Evolutionary conservation across 140 eudicot genomes (phyloP).

Genomic region (Flaveria floridana): DNA sequence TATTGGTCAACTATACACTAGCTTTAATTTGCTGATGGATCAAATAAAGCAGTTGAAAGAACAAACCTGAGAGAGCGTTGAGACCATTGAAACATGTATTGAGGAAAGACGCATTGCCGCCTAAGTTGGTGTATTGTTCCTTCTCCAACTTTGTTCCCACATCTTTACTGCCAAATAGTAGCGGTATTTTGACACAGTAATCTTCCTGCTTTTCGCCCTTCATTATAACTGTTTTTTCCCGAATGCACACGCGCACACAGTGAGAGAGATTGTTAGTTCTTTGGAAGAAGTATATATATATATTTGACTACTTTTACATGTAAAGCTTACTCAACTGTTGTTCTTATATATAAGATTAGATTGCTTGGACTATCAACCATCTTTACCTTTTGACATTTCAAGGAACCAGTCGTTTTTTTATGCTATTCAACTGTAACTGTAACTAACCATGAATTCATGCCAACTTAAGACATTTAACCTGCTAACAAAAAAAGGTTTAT

Average conservation of each 20-base stretch:
- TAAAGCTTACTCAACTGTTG: neutral
- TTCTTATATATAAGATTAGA: neutral
- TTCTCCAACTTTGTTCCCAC: constrained; percentile 24
- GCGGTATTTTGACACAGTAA: constrained; percentile 31
- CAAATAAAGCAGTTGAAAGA: neutral
- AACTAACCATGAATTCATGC: neutral
- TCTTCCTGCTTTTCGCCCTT: constrained; percentile 32
- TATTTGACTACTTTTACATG: neutral
- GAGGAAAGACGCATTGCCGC: constrained; percentile 59
- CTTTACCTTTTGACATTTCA: neutral
- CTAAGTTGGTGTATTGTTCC: constrained; percentile 11
- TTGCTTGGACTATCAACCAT: constrained; percentile 6
- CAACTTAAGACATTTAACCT: no score
- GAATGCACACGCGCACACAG: neutral
- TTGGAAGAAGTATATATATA: neutral
- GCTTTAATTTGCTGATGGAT: neutral
- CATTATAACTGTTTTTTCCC: constrained; percentile 23
- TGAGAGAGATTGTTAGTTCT: neutral
- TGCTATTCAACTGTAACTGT: neutral
- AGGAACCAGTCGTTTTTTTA: neutral
- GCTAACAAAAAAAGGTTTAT: no score
- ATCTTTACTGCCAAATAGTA: constrained; percentile 29
- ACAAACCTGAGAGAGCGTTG: constrained; percentile 75
- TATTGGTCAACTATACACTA: neutral
- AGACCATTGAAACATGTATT: constrained; percentile 72